Evolutionary conservation across 2,329 filamentous ascomycete genomes (phyloP).

Genomic region (Cladosporium sp.): DNA sequence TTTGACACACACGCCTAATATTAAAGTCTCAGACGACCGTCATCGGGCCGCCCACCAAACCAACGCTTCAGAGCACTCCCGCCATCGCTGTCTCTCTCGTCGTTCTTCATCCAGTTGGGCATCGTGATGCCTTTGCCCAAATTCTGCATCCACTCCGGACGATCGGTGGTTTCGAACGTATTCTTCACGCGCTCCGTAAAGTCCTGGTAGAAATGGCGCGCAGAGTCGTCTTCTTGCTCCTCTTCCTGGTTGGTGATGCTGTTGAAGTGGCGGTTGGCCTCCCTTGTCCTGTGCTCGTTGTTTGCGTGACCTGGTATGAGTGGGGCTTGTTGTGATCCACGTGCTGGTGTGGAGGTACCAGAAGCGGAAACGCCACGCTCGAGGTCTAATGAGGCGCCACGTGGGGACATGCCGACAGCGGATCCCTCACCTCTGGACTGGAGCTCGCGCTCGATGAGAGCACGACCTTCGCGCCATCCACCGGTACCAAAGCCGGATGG

Average conservation of each 20-base stretch:
- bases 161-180: constrained; percentile 77
- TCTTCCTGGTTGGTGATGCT: constrained; percentile 30
- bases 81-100: constrained; percentile 27
- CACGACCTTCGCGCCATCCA: constrained; percentile 85
- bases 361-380: constrained; percentile 17
- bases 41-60: constrained; percentile 31
- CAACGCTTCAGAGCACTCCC: constrained; percentile 24
- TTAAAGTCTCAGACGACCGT: constrained; percentile 29
- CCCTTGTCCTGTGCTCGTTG: constrained; percentile 15
- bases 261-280: constrained; percentile 29
- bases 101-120: constrained; percentile 74
- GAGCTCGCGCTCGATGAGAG: constrained; percentile 80
- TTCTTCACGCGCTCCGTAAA: constrained; percentile 85
- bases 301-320: constrained; percentile 7
- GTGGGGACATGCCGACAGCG: constrained; percentile 31
- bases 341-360: constrained; percentile 1
- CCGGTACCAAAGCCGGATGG: constrained; percentile 66
- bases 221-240: constrained; percentile 55
- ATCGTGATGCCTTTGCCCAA: constrained; percentile 65
- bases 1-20: not conserved
- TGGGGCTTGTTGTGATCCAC: constrained; percentile 7
- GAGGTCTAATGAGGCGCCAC: constrained; percentile 24
- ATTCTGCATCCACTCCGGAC: constrained; percentile 77
- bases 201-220: constrained; percentile 68
- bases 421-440: constrained; percentile 35